Base-by-base conservation (phyloP, 2,329 filamentous ascomycete species). In the Ophiostoma sp. region DNA sequence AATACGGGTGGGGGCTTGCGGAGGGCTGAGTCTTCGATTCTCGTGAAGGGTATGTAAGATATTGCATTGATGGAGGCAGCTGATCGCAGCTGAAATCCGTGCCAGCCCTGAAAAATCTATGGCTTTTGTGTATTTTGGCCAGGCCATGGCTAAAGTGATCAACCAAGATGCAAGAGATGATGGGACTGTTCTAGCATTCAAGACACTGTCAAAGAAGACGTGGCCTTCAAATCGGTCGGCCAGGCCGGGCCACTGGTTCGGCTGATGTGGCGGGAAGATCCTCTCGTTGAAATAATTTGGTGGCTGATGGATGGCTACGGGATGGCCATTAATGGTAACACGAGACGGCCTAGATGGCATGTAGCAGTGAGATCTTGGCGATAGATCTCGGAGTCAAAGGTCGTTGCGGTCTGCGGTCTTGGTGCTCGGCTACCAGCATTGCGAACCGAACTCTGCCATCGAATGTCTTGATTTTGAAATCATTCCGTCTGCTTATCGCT, bases 361-460 rank as follows among this genome's bases (percentile, higher is more conserved):
- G 57, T 62, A 35, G 57, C 57, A 62, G n/a, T 54, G 52, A 54
- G 57, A 62, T 62, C 57, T 31, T 33, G 57, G 57, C 57, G 27
- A 57, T 54, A 31, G 57, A 62, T 62, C 27, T 7, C 11, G 15
- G 52, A 57, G 44, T 27, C n/a, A 57, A 27, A 48, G 20, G 20
- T 20, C n/a, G 6, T 52, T 15, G 17, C 27, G 27, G 27, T 39
- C 13, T 44, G 41, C 17, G 44, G 27, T 31, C 27, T 54, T 33
- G 57, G 13, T 60, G 54, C 57, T 62, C 57, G 57, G 57, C 57
- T 62, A 27, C 57, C 27, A 62, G 27, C 57, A 62, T 62, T 27
- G 57, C 57, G 57, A 62, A 33, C 57, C 57, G 57, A 62, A 20
- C 57, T 33, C 17, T 31, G 15, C 54, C 52, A 33, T 35, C 13